A percentile compares a stretch with the other conserved stretches of the same genome.
phyloP scores from a whole-genome alignment of 2,329 filamentous ascomycete genomes.

The Thelonectria olida region DNA sequence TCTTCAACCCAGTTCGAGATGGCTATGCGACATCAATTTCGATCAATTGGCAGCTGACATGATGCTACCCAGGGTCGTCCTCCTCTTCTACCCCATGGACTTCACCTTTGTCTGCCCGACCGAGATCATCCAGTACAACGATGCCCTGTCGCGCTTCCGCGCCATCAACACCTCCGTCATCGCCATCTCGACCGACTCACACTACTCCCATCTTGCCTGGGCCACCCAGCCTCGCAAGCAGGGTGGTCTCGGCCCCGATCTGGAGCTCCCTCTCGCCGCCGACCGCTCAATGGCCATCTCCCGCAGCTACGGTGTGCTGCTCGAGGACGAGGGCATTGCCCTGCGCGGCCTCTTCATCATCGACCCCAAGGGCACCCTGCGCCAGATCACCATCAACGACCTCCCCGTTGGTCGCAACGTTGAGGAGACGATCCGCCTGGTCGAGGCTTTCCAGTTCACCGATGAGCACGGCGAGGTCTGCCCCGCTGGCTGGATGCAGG shows the following conservation, averaged over 20 bases:
- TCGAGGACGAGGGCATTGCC: conserved; percentile 71
- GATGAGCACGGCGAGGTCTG: conserved; percentile 84
- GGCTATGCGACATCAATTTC: not conserved
- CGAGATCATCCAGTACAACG: conserved; percentile 72
- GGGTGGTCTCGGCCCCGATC: conserved; percentile 67
- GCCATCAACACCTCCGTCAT: conserved; percentile 67
- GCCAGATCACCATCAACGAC: conserved; percentile 73
- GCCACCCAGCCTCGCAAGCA: conserved; percentile 65
- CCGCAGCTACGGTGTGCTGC: conserved; percentile 69
- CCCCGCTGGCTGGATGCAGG: conserved; percentile 60
- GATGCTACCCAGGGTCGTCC: conserved; percentile 61
- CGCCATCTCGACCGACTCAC: conserved; percentile 69
- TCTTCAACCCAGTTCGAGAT: not conserved
- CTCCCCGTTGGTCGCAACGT: conserved; percentile 71
- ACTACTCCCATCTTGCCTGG: conserved; percentile 68
- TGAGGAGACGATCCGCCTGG: conserved; percentile 71
- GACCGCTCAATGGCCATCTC: conserved; percentile 70
- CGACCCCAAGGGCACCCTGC: conserved; percentile 67
- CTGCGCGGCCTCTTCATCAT: conserved; percentile 73
- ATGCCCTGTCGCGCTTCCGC: conserved; percentile 67
- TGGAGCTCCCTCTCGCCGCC: conserved; percentile 69
- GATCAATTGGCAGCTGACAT: not conserved
- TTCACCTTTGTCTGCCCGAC: conserved; percentile 75
- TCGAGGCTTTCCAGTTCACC: conserved; percentile 82
- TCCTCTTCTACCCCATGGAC: conserved; percentile 74